These are phyloP conservation scores for Cyberlindnera euphorbiiphila DNA, from an alignment of 805 yeast genomes.

Conservation along the genomic window DNA sequence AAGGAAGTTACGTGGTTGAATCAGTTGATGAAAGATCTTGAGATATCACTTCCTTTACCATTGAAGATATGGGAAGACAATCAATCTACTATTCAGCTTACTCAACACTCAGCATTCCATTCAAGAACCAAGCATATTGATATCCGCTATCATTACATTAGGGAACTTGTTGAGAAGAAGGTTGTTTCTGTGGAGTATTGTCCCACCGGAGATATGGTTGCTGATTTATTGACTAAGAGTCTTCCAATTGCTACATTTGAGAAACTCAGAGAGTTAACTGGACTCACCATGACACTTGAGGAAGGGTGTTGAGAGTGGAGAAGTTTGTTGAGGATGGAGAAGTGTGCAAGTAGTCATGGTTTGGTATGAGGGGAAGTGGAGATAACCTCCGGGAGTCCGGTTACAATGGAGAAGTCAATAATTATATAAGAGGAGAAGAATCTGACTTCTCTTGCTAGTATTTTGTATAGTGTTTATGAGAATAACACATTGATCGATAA, in stretches of 20 bases:
- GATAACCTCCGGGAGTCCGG: not conserved
- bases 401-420: too few relatives aligned
- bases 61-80: constrained; percentile 2
- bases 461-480: not conserved
- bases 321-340: not conserved
- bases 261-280: not conserved
- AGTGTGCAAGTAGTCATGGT: not conserved
- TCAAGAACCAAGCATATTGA: constrained; percentile 2
- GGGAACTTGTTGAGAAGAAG: constrained; percentile 2
- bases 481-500: not conserved
- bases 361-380: not conserved
- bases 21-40: not conserved
- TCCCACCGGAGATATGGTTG: constrained; percentile 1
- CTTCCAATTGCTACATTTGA: not conserved
- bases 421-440: too few relatives aligned
- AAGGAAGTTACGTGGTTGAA: constrained; percentile 5
- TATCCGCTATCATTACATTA: not conserved
- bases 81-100: not conserved
- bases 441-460: too few relatives aligned
- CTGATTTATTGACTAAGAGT: constrained; percentile 1
- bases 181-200: not conserved
- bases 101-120: not conserved
- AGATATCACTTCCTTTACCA: not conserved
- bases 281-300: not conserved
- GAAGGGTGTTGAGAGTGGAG: constrained; percentile 3